A percentile compares a stretch with the other conserved stretches of the same genome.
phyloP scores from a whole-genome alignment of 2,329 filamentous ascomycete species.

The Monosporascus sp. region DNA sequence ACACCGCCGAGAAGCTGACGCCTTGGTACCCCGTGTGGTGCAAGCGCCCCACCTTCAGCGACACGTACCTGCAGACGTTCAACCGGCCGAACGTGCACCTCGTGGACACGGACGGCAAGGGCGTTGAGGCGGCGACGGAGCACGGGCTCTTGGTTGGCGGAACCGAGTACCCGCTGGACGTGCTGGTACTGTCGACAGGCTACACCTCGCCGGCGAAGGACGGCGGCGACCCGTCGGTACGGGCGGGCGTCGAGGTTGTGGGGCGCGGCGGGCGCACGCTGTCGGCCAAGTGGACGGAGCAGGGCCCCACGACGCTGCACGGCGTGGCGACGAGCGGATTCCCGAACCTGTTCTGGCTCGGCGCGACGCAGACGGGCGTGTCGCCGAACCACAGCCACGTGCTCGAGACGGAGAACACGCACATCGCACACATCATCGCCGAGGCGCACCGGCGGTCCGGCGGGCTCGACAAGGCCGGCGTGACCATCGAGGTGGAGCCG shows the following conservation, averaged over 20 bases:
- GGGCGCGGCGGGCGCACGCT: conserved; percentile 16
- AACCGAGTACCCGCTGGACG: conserved; percentile 38
- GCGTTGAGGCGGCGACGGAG: conserved; percentile 40
- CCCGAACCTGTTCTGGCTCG: conserved; percentile 49
- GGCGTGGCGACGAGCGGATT: conserved; percentile 43
- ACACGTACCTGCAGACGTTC: conserved; percentile 53
- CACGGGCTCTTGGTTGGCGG: conserved; percentile 41
- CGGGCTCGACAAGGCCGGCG: conserved; percentile 7
- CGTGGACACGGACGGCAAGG: conserved; percentile 52
- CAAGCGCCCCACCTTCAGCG: conserved; percentile 58
- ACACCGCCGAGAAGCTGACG: conserved; percentile 43
- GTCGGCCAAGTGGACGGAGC: conserved; percentile 16
- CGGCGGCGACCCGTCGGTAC: conserved; percentile 36
- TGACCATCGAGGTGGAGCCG: conserved; percentile 36
- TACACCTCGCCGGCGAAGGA: conserved; percentile 36
- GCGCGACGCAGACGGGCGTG: conserved; percentile 34
- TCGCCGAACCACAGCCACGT: conserved; percentile 15
- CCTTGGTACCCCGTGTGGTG: conserved; percentile 51
- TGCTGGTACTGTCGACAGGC: conserved; percentile 32
- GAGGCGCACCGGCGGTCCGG: conserved; percentile 25
- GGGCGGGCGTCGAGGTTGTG: conserved; percentile 23
- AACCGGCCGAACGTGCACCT: conserved; percentile 54
- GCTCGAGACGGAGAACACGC: conserved; percentile 14
- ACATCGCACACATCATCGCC: conserved; percentile 27
- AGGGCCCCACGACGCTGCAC: conserved; percentile 45